Evolutionary conservation across 1,284 basidiomycete species (phyloP).

Genomic region (Laetiporus sulphureus): DNA sequence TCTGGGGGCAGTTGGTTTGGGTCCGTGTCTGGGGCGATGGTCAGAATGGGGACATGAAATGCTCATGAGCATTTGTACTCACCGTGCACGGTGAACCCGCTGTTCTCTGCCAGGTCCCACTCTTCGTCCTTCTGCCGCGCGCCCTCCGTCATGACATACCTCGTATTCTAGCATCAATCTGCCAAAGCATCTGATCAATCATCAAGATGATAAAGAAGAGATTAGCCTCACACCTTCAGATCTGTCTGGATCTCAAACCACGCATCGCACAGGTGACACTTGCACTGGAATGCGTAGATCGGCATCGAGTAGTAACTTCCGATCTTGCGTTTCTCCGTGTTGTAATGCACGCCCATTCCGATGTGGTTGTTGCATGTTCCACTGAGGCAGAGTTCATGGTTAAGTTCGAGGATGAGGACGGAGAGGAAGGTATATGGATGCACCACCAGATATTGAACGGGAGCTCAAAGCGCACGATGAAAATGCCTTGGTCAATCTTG

Average conservation of each 20-base stretch:
- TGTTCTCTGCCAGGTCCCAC: slow-evolving; percentile 95
- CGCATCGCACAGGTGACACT: slow-evolving; percentile 89
- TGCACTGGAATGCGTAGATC: slow-evolving; percentile 92
- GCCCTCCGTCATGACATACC: slow-evolving; percentile 89
- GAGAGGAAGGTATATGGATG: no score
- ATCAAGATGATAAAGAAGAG: no score
- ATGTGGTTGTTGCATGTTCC: slow-evolving; percentile 91
- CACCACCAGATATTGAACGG: slow-evolving; percentile 99
- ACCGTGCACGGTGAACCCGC: slow-evolving; percentile 88
- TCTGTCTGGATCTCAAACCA: slow-evolving; percentile 99
- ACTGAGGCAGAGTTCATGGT: slow-evolving; percentile 30
- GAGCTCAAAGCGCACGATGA: slow-evolving; percentile 90
- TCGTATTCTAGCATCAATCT: no score
- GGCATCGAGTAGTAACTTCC: slow-evolving; percentile 95
- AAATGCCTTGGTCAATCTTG: slow-evolving; percentile 89
- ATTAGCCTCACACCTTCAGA: slow-evolving; percentile 85
- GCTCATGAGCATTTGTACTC: slow-evolving; percentile 16
- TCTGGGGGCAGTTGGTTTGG: slow-evolving; percentile 60
- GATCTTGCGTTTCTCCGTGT: slow-evolving; percentile 96
- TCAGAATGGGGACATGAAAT: not conserved
- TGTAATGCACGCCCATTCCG: slow-evolving; percentile 96
- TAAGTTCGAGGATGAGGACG: not conserved
- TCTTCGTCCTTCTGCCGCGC: slow-evolving; percentile 90
- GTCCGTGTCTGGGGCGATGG: slow-evolving; percentile 56
- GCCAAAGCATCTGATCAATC: no score